Base-by-base conservation (phyloP, 1,284 basidiomycete species). In the Cystobasidium sp. region DNA sequence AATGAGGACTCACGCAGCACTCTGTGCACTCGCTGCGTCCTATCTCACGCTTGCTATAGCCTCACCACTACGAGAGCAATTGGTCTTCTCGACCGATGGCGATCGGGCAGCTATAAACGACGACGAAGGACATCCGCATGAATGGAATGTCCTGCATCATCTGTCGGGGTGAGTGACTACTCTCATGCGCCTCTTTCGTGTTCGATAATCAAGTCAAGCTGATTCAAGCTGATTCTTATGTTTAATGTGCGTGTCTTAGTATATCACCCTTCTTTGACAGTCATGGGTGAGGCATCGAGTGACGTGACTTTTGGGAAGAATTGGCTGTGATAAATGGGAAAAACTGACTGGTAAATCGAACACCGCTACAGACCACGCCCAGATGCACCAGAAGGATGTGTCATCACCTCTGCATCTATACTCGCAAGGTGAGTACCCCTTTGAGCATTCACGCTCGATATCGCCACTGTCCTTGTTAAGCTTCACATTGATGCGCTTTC, bases 331-430 rank as follows among this genome's bases (percentile, higher is more conserved):
- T 10, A 59, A 59, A 31, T 31, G 20, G 22, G 18, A 9, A 59
- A 39, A 16, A 8, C 6, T 9, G 16, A 44, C 51, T 31, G 62
- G 6, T 44, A 9, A 10, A 18, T 18, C 22, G 16, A 6, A 8
- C 9, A 16, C 5, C 8, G 51, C n/a, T 49, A 31, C 41, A 68
- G 55, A 39, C 62, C 78, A 44, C 49, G 77, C 52, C 59, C 77
- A 41, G 9, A 37, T 0, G 77, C 78, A 3, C 80, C 80, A 18
- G n/a, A 75, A 1, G 53, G 69, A 5, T 81, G 80, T 75, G 64
- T 58, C 3, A 78, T 81, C 24, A 44, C 62, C 0, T 75, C 79
- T 41, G 78, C 77, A 0, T 75, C 79, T 0, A 77, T 79, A 24
- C 75, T 81, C 10, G 68, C 81, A 24, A 76, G 68, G 55, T 62